Base-by-base conservation (phyloP, 2,329 filamentous ascomycete species). In the Malbranchea cinnamomea region DNA sequence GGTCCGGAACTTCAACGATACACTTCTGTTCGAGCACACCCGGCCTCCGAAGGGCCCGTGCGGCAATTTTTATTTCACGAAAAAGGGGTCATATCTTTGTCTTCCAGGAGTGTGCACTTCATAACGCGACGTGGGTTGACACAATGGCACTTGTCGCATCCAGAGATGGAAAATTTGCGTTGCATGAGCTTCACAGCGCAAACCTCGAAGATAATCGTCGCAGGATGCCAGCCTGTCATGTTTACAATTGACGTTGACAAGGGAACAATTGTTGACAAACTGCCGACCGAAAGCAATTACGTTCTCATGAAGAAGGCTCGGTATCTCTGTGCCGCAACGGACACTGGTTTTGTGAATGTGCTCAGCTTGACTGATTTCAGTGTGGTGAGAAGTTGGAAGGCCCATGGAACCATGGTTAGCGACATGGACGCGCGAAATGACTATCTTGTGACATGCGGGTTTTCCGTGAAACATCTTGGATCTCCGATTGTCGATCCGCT, bases 361-460 rank as follows among this genome's bases (percentile, higher is more conserved):
- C 65, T 98, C 13, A 87, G 93, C 47, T 71, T 85, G 1, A 63
- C 71, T 32, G 81, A 68, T 33, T 80, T 92, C 46, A 68, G 71
- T 23, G 67, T 93, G 4, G 64, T 89, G 42, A 91, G 87, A 50
- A 73, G 72, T 7, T 98, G 89, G 80, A 82, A 82, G 49, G 84
- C 87, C 1, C 89, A 98, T 49, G 77, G 78, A 2, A 80, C 82
- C 6, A 71, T 75, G 30, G 81, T 98, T 50, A 93, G 83, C 52
- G 87, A 95, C 52, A 94, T 98, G 81, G 89, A 98, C 58, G 83
- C 85, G 6, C 81, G 89, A 48, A 82, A 89, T 47, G 87, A 95
- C 52, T 89, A 89, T 41, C 74, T 98, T 31, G 79, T 95, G 13
- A 95, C 89, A 4, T 98, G 89, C 52, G 89, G 89, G 20, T 92